Percentiles rank a stretch among this genome's conserved stretches.
These are phyloP conservation scores for Gossypium trilobum DNA, from an alignment of 441 rosid genomes.

Conservation along the genomic window DNA sequence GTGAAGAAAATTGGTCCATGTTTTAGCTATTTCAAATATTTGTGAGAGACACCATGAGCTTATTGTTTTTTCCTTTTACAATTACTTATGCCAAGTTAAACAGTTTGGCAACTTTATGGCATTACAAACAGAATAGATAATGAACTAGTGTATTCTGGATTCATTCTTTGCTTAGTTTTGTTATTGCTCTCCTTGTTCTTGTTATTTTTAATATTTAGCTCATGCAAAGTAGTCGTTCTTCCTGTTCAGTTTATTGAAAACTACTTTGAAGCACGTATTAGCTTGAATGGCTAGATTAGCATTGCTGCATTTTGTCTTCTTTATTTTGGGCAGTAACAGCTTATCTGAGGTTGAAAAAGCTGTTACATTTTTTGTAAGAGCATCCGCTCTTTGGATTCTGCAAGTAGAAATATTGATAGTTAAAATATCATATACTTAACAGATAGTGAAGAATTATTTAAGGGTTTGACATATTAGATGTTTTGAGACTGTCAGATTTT, in stretches of 20 bases:
- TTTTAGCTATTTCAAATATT: background rate
- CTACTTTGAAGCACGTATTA: background rate
- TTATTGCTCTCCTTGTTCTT: background rate
- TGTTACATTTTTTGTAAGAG: background rate
- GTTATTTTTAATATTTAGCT: constrained; percentile 1
- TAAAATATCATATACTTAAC: background rate
- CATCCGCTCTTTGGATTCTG: background rate
- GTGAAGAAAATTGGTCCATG: background rate
- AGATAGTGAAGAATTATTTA: background rate
- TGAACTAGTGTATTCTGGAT: background rate
- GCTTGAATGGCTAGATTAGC: background rate
- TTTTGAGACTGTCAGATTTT: background rate
- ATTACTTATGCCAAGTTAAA: background rate
- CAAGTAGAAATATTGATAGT: background rate
- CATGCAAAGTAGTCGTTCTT: background rate
- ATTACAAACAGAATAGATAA: background rate
- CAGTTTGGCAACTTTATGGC: background rate
- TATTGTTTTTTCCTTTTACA: background rate
- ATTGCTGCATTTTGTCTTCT: background rate
- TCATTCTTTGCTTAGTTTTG: constrained; percentile 5
- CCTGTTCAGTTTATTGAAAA: background rate
- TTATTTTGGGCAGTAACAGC: background rate
- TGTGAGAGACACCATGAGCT: background rate
- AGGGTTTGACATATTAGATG: background rate
- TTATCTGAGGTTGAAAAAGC: background rate